Evolutionary conservation across 2,329 filamentous ascomycete species (phyloP).

Genomic region (Monosporascus sp.): DNA sequence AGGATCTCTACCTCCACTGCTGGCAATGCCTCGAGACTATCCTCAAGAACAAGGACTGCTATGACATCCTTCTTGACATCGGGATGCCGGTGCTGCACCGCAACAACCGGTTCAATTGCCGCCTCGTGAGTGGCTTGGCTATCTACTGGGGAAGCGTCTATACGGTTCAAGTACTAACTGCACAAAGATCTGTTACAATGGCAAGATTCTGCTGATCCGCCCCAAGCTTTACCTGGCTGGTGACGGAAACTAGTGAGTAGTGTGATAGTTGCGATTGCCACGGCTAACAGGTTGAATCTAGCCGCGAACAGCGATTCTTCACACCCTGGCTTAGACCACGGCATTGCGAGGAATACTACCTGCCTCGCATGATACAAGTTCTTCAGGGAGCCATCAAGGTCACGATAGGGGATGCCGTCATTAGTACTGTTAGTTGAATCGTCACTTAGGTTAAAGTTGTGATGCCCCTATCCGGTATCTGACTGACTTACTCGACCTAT

Average conservation of each 20-base stretch:
- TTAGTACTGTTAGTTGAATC: conserved; percentile 25
- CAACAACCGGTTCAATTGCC: conserved; percentile 59
- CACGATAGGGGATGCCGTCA: conserved; percentile 63
- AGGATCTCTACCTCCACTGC: conserved; percentile 52
- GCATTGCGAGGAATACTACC: conserved; percentile 58
- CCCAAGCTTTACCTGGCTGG: conserved; percentile 69
- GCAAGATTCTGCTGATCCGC: conserved; percentile 64
- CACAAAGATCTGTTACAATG: conserved; percentile 48
- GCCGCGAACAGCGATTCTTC: conserved; percentile 55
- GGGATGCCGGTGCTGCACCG: conserved; percentile 58
- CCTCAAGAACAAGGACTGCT: conserved; percentile 50
- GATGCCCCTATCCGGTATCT: too few relatives aligned
- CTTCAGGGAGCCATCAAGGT: conserved; percentile 43
- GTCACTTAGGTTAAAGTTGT: too few relatives aligned
- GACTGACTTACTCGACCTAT: neutral
- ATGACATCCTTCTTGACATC: conserved; percentile 62
- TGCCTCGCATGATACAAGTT: conserved; percentile 54
- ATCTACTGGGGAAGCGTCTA: too few relatives aligned
- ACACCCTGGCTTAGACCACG: conserved; percentile 56
- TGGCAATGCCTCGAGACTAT: conserved; percentile 60
- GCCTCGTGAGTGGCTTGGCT: conserved; percentile 32
- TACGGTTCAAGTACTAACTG: too few relatives aligned
- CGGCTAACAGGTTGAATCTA: conserved; percentile 46
- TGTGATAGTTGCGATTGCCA: neutral
- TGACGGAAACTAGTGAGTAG: conserved; percentile 62